These are phyloP conservation scores for Sporothrix brunneoviolacea DNA, from an alignment of 2,329 filamentous ascomycete species.

Conservation along the genomic window DNA sequence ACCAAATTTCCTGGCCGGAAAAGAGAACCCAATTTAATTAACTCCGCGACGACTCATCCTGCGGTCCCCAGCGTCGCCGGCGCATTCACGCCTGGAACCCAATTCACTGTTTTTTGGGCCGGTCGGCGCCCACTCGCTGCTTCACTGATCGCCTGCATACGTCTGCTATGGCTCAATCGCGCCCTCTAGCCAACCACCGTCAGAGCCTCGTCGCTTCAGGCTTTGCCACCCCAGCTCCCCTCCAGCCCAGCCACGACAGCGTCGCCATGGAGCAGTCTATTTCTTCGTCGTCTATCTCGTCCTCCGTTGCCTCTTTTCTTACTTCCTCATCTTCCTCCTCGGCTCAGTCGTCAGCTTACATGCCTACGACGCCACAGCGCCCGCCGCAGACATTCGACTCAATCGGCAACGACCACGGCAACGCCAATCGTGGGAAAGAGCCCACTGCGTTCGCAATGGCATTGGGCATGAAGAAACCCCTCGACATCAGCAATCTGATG, in stretches of 20 bases:
- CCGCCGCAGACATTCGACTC: not conserved
- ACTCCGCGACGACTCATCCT: no score
- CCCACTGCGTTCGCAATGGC: not conserved
- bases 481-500: constrained; percentile 51
- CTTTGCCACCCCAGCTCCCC: not conserved
- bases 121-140: no score
- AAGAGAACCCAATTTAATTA: no score
- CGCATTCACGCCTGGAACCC: no score
- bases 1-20: no score
- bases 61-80: no score
- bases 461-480: constrained; percentile 30
- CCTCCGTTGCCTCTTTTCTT: constrained; percentile 4
- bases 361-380: constrained; percentile 5
- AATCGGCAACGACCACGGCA: not conserved
- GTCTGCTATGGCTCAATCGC: constrained; percentile 3
- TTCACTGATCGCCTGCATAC: no score
- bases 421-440: not conserved
- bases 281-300: constrained; percentile 11
- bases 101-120: no score
- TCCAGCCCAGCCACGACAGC: constrained; percentile 1
- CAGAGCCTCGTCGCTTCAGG: not conserved
- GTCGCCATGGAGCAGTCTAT: constrained; percentile 16
- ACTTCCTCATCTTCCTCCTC: not conserved
- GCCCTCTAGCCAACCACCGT: not conserved
- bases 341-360: not conserved